phyloP scores from a whole-genome alignment of 768 basidiomycete genomes.

The Pholiota microspora region DNA sequence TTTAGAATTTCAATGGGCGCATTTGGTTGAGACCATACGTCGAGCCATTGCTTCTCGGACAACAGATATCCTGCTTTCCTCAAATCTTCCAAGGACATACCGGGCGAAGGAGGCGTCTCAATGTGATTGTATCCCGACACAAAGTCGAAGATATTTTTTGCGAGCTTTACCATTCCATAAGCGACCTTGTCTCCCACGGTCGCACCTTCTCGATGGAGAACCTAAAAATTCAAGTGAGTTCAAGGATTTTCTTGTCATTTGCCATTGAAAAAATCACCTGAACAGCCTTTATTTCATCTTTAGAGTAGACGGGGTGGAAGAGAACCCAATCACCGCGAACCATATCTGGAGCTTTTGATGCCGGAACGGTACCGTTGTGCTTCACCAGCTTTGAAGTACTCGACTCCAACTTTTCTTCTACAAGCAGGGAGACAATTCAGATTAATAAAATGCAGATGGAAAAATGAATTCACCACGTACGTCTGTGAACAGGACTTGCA shows the following conservation, averaged over 20 bases:
- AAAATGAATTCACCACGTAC: slow-evolving; percentile 7
- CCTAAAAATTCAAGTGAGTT: slow-evolving; percentile 33
- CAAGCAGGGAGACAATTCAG: background rate
- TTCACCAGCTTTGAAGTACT: slow-evolving; percentile 30
- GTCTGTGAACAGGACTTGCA: slow-evolving; percentile 15
- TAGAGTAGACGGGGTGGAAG: slow-evolving; percentile 89
- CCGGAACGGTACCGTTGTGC: slow-evolving; percentile 38
- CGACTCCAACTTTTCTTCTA: slow-evolving; percentile 15
- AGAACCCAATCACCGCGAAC: slow-evolving; percentile 84
- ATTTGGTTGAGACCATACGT: no score
- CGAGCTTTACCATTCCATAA: slow-evolving; percentile 52
- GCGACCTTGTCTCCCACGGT: slow-evolving; percentile 77
- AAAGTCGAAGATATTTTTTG: slow-evolving; percentile 76
- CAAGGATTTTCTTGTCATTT: no score
- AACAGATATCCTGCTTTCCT: slow-evolving; percentile 73
- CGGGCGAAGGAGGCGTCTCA: slow-evolving; percentile 54
- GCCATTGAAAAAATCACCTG: slow-evolving; percentile 42
- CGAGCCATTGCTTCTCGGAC: slow-evolving; percentile 74
- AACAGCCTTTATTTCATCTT: slow-evolving; percentile 69
- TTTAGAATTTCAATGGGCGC: no score
- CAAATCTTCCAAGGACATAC: slow-evolving; percentile 72
- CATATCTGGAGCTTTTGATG: slow-evolving; percentile 39
- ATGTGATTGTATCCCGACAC: slow-evolving; percentile 85
- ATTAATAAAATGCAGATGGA: background rate
- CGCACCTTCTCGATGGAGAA: slow-evolving; percentile 65